phyloP scores from a whole-genome alignment of 805 yeast species.

The Zygotorulaspora sp. region DNA sequence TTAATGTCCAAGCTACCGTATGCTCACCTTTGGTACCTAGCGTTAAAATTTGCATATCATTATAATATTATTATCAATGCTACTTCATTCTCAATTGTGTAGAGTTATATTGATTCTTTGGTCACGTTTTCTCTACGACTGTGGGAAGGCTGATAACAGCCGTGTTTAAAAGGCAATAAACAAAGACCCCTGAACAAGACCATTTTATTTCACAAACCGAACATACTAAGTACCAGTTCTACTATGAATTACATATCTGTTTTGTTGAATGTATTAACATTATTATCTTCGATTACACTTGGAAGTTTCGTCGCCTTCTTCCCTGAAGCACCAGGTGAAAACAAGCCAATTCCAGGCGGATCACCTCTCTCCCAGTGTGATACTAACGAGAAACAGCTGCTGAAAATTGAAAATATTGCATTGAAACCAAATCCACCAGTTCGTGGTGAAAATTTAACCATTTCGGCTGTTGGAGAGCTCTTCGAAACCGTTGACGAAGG shows the following conservation, averaged over 20 bases:
- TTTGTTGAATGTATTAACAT: constrained; percentile 6
- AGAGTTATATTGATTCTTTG: no score
- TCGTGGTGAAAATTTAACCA: constrained; percentile 78
- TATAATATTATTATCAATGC: no score
- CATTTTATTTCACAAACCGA: not conserved
- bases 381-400: constrained; percentile 52
- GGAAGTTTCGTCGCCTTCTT: constrained; percentile 14
- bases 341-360: constrained; percentile 80
- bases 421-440: constrained; percentile 84
- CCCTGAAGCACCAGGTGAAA: constrained; percentile 19
- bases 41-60: no score
- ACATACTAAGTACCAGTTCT: not conserved
- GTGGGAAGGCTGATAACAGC: no score
- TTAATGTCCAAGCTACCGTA: no score
- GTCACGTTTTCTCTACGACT: no score
- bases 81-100: no score
- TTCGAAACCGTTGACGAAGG: constrained; percentile 63
- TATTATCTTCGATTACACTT: constrained; percentile 5
- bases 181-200: no score
- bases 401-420: constrained; percentile 54
- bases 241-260: constrained; percentile 3
- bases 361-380: constrained; percentile 84
- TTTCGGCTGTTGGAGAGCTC: constrained; percentile 68
- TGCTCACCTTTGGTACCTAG: no score
- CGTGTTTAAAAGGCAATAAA: no score